Evolutionary conservation across 2,329 filamentous ascomycete genomes (phyloP), one percentile per base, ranked within the genome.

Genomic region (Fragosphaeria purpurea): DNA sequence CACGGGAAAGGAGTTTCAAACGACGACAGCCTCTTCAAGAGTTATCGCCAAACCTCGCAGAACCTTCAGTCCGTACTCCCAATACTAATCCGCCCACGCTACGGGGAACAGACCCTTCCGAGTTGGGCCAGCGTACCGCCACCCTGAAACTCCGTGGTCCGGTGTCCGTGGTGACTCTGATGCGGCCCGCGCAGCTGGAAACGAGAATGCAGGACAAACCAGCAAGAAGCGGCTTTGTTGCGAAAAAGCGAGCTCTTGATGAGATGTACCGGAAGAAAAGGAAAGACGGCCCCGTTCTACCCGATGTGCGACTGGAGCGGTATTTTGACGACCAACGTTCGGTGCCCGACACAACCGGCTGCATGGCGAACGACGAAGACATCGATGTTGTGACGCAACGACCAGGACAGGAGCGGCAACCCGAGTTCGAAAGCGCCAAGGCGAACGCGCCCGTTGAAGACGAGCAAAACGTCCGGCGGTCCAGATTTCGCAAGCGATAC

Each of bases 141-240:
- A 7, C 40, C 11, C 22, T 47, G 33, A 38, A 46, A 12, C 13
- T 47, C 34, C 46, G 32, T 13, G 41, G 33, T 22, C 35, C 31
- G 11, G 6, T 32, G n/a, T 38, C 12, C 38, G 39, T 34, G 11
- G 42, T 49, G 5, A 11, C 35, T 5, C 5, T 34, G 37, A 53
- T 52, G 44, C 50, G 41, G 48, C 76, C 75, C 22, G 80, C 79
- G 5, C 78, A 81, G 55, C 64, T 83, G 8, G 80, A 83, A 58
- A 70, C 66, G 34, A 65, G 69, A 7, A 68, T 70, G 37, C 52
- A 59, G 2, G 63, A 62, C 41, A 59, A 61, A 9, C 44, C 42
- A 5, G 32, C 44, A 6, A 61, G 58, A 7, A 60, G 65, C 43
- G 65, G 63, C 8, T 81, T 83, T 53, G 65, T 70, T 47, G 65